A percentile compares a stretch with the other conserved stretches of the same genome.
These are phyloP conservation scores for Mercurialis annua DNA, from an alignment of 345 rosid genomes.

Conservation along the genomic window DNA sequence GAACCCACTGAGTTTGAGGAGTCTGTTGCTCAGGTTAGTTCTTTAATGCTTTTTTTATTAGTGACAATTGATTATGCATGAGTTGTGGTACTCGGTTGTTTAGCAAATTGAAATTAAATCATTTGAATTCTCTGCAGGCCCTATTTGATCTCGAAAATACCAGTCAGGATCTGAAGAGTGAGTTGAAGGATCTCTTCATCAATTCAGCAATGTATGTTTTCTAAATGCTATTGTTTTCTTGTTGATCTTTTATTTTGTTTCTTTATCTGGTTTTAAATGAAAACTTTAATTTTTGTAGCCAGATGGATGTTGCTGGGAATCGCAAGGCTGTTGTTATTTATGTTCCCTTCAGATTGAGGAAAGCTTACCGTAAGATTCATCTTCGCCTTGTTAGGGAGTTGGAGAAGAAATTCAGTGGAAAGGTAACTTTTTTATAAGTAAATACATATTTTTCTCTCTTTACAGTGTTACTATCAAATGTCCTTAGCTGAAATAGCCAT, in stretches of 20 bases:
- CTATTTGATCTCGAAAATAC: constrained; percentile 79
- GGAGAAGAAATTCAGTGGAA: constrained; percentile 95
- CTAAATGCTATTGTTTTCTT: not conserved
- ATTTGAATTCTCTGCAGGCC: constrained; percentile 45
- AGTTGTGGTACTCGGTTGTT: not conserved
- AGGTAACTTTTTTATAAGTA: constrained; percentile 33
- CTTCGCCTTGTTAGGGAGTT: constrained; percentile 79
- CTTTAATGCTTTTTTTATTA: not conserved
- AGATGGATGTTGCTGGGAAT: constrained; percentile 62
- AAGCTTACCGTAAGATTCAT: constrained; percentile 82
- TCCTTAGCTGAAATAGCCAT: not conserved
- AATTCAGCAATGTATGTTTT: constrained; percentile 64
- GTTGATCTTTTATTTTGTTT: not conserved
- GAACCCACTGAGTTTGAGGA: constrained; percentile 88
- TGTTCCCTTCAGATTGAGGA: constrained; percentile 81
- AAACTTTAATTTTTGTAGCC: constrained; percentile 38
- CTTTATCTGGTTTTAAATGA: not conserved
- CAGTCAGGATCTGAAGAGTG: constrained; percentile 76
- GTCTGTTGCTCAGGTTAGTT: constrained; percentile 67
- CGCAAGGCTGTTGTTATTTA: constrained; percentile 81
- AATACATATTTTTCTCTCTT: no score
- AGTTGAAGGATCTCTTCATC: constrained; percentile 76
- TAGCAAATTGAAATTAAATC: not conserved
- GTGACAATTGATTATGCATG: not conserved
- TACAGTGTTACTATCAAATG: not conserved